Percentiles rank a stretch among this genome's conserved stretches.
Evolutionary conservation across 768 basidiomycete genomes (phyloP).

Genomic region (Boletus rubroflammeus): DNA sequence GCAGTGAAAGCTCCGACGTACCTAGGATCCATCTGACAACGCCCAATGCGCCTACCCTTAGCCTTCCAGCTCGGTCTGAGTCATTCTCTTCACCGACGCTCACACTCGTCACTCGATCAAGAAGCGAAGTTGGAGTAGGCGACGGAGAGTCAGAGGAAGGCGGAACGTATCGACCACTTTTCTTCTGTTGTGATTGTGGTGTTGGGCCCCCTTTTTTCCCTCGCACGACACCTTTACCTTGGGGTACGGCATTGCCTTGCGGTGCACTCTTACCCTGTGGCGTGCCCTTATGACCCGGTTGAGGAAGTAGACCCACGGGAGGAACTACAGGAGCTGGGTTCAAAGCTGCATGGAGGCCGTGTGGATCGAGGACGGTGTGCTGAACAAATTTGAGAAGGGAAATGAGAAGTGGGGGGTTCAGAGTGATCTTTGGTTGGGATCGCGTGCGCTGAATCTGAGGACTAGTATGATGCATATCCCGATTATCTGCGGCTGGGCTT

Average conservation of each 20-base stretch:
- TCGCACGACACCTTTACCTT: constrained; percentile 9
- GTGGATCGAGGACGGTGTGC: constrained; percentile 57
- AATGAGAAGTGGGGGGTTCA: constrained; percentile 32
- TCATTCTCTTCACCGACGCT: constrained; percentile 59
- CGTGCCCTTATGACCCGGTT: constrained; percentile 7
- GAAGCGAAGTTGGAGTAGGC: constrained; percentile 17
- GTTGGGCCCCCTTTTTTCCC: constrained; percentile 18
- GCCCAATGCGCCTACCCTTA: constrained; percentile 68
- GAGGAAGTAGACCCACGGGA: constrained; percentile 1
- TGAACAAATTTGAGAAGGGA: constrained; percentile 51
- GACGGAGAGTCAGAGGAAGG: constrained; percentile 33
- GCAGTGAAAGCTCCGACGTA: constrained; percentile 33
- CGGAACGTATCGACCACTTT: constrained; percentile 30
- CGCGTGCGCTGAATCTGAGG: not conserved
- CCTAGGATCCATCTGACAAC: constrained; percentile 61
- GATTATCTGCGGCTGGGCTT: constrained; percentile 2
- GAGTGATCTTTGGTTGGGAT: constrained; percentile 21
- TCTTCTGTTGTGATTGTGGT: constrained; percentile 29
- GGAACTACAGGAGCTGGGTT: constrained; percentile 58
- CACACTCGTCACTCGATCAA: constrained; percentile 21
- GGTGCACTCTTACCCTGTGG: not conserved
- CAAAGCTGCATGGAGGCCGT: constrained; percentile 51
- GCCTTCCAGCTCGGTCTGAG: constrained; percentile 62
- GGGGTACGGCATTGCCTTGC: not conserved
- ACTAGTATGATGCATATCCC: not conserved